Base-by-base conservation (phyloP, 306 rosid species). In the Cotoneaster glaucophyllus region DNA sequence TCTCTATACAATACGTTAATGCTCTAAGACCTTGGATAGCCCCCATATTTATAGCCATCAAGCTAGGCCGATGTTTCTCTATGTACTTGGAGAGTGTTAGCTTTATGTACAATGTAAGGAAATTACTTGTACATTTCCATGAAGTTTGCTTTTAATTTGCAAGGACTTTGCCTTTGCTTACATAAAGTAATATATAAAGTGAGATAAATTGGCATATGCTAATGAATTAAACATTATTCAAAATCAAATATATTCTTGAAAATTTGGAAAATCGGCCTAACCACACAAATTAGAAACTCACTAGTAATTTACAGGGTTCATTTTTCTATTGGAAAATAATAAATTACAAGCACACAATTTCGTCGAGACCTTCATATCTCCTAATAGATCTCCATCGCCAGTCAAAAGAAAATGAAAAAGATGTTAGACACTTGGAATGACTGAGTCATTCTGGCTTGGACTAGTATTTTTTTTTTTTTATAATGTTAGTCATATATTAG, bases 121-220 rank as follows among this genome's bases (percentile, higher is more conserved):
- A 70, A 64, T 52, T 78, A 26, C 81, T 56, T 34, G 10, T 6
- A 32, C 71, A 69, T 44, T 78, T 4, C 76, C 76, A 29, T 24
- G 81, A 32, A 70, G 8, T 62, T 43, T 78, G 17, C 70, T 9
- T 74, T 8, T 25, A 9, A 12, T 32, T 71, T 50, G 5, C 15
- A 0, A 31, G 9, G n/a, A 13, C 21, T 28, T 62, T n/a, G n/a
- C n/a, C n/a, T n/a, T n/a, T 13, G 17, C 1, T 44, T n/a, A 53
- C 11, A 6, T 3, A 15, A 29, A 25, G 3, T 12, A 4, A 28
- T 15, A 9, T n/a, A 29, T 29, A 28, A 62, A 62, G 21, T 29
- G 41, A 17, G 67, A 62, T 11, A 26, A 62, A 28, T 28, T 62
- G 37, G n/a, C 17, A 25, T 59, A 59, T 59, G 26, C 31, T 25